These are phyloP conservation scores for Myxozyma sirexii DNA, from an alignment of 805 yeast genomes.

Conservation along the genomic window DNA sequence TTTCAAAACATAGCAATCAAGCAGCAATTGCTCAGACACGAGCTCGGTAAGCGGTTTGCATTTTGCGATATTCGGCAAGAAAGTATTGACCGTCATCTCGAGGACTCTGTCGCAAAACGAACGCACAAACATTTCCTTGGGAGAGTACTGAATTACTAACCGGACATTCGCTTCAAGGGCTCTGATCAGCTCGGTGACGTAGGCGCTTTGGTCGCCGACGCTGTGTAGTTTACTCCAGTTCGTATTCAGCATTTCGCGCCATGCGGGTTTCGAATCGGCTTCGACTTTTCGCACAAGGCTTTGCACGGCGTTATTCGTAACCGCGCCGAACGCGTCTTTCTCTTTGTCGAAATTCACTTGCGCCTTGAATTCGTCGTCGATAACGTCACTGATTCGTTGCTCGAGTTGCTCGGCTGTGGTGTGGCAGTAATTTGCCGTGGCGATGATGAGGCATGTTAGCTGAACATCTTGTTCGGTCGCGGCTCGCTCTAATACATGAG, in stretches of 20 bases:
- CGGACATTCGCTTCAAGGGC: slow-evolving; percentile 47
- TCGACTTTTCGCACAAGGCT: slow-evolving; percentile 61
- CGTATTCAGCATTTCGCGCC: slow-evolving; percentile 80
- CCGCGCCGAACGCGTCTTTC: slow-evolving; percentile 58
- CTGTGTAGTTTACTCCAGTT: slow-evolving; percentile 69
- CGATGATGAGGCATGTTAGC: slow-evolving; percentile 70
- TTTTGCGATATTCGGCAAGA: slow-evolving; percentile 58
- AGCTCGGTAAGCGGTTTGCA: slow-evolving; percentile 70
- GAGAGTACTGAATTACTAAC: slow-evolving; percentile 25
- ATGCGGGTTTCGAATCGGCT: slow-evolving; percentile 63
- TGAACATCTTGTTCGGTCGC: slow-evolving; percentile 62
- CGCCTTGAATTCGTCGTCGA: slow-evolving; percentile 48
- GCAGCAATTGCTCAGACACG: slow-evolving; percentile 75
- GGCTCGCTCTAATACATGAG: slow-evolving; percentile 34
- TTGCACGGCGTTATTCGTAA: slow-evolving; percentile 61
- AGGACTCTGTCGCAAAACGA: slow-evolving; percentile 75
- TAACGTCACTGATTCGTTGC: slow-evolving; percentile 55
- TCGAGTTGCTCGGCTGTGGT: slow-evolving; percentile 77
- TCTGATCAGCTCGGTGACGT: slow-evolving; percentile 59
- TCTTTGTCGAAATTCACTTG: slow-evolving; percentile 55
- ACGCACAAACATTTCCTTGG: slow-evolving; percentile 67
- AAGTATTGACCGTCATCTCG: slow-evolving; percentile 61
- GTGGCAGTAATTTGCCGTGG: slow-evolving; percentile 88
- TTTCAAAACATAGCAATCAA: slow-evolving; percentile 71
- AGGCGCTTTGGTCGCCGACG: slow-evolving; percentile 74